phyloP scores from a whole-genome alignment of 805 yeast genomes.

The Hanseniaspora valbyensis region DNA sequence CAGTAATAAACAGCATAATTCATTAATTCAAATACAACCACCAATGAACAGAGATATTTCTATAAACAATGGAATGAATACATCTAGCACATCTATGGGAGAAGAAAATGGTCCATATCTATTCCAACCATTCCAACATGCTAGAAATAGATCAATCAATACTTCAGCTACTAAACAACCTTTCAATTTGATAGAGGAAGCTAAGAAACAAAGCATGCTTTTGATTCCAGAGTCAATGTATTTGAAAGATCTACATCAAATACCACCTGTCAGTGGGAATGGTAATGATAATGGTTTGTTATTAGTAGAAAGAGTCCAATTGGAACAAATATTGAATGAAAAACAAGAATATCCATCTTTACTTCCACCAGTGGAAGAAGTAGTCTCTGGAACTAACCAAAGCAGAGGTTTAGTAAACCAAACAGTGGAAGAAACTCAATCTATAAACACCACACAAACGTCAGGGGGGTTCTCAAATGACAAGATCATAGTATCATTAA shows the following conservation, averaged over 20 bases:
- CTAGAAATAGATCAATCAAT: conserved; percentile 8
- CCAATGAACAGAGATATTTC: background rate
- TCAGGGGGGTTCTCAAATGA: conserved; percentile 23
- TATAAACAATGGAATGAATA: background rate
- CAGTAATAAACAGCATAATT: conserved; percentile 11
- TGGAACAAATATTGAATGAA: conserved; percentile 11
- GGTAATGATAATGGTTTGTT: conserved; percentile 27
- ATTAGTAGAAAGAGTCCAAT: conserved; percentile 31
- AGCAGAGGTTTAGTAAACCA: conserved; percentile 18
- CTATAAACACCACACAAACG: background rate
- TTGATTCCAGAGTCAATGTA: conserved; percentile 17
- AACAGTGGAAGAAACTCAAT: conserved; percentile 15
- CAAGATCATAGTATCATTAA: conserved; percentile 70
- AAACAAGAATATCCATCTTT: background rate
- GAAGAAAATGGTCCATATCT: background rate
- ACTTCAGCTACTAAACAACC: background rate
- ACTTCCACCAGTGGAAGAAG: background rate
- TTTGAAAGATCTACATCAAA: conserved; percentile 16
- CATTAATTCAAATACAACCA: conserved; percentile 12
- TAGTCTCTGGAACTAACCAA: conserved; percentile 16
- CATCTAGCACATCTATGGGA: background rate
- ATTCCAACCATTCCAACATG: conserved; percentile 9
- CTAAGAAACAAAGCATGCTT: conserved; percentile 1
- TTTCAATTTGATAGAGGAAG: conserved; percentile 8
- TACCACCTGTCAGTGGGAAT: conserved; percentile 20